Evolutionary conservation across 768 basidiomycete species (phyloP).

Genomic region (Omphalotus guepiniiformis): DNA sequence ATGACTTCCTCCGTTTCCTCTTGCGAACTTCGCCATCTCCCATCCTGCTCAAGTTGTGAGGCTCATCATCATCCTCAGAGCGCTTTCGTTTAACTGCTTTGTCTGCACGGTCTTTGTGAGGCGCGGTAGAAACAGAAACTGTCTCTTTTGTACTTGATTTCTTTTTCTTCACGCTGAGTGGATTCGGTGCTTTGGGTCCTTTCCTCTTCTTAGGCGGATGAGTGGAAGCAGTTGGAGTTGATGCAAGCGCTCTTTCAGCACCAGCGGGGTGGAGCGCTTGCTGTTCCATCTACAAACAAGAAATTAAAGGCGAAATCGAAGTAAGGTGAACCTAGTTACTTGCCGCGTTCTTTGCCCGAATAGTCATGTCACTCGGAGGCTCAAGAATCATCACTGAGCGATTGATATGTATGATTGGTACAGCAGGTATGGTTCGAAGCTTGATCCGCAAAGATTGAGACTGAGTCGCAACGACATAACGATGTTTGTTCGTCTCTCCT

Average conservation of each 20-base stretch:
- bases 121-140: too few species aligned
- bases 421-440: conserved; percentile 73
- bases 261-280: conserved; percentile 48
- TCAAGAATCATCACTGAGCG: conserved; percentile 92
- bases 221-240: conserved; percentile 31
- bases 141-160: too few species aligned
- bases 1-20: conserved; percentile 13
- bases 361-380: conserved; percentile 78
- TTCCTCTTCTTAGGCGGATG: conserved; percentile 52
- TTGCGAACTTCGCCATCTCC: conserved; percentile 12
- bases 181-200: conserved; percentile 86
- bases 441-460: conserved; percentile 64
- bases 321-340: conserved; percentile 14
- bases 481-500: conserved; percentile 87
- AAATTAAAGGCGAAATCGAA: neutral
- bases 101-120: neutral
- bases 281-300: conserved; percentile 53
- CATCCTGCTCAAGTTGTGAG: neutral
- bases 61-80: conserved; percentile 13
- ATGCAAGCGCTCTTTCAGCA: conserved; percentile 44
- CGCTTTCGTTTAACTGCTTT: conserved; percentile 9
- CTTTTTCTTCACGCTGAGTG: conserved; percentile 91
- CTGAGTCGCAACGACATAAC: conserved; percentile 88
- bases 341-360: conserved; percentile 62
- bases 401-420: conserved; percentile 89